Evolutionary conservation across 73 alveolate species (phyloP).

Genomic region (Paramecium biaurelia): DNA sequence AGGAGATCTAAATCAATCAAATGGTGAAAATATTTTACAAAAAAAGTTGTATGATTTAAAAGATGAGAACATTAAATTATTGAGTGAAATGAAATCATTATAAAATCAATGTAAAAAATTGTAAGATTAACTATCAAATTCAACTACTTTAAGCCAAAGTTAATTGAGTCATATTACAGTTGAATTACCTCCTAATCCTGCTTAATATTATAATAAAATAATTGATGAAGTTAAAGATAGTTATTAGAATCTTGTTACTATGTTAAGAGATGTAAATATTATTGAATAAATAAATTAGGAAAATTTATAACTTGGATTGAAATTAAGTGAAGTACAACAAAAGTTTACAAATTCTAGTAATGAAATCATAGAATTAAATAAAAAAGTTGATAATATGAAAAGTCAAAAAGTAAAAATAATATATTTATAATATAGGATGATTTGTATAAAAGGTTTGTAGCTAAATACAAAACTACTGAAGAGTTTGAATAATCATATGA

Average conservation of each 20-base stretch:
- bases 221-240: constrained; percentile 35
- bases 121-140: neutral
- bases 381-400: neutral
- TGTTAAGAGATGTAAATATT: neutral
- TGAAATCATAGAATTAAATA: neutral
- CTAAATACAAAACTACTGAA: neutral
- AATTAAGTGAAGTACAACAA: neutral
- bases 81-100: neutral
- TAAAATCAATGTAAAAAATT: neutral
- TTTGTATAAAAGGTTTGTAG: neutral
- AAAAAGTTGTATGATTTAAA: neutral
- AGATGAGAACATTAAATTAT: neutral
- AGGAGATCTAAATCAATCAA: neutral
- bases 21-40: neutral
- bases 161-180: neutral
- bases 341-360: neutral
- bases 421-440: neutral
- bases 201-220: neutral
- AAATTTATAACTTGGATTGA: neutral
- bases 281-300: neutral
- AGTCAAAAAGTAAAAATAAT: neutral
- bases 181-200: neutral
- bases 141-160: neutral
- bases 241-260: neutral
- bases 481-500: neutral